phyloP scores from a whole-genome alignment of 495 filamentous ascomycete species.

The Aspergillus taichungensis region DNA sequence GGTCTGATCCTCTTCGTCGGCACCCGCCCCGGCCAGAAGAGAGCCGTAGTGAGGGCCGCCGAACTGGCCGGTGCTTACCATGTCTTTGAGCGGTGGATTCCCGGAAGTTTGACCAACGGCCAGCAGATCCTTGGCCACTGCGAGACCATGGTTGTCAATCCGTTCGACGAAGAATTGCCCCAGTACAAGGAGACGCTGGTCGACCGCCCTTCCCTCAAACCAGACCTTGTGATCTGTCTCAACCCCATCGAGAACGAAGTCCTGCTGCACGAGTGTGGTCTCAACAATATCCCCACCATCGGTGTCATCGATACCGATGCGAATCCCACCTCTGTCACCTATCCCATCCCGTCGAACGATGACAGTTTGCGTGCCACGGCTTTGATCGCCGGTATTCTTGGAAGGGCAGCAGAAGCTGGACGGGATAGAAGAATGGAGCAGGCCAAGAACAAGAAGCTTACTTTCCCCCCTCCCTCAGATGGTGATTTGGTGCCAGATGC shows the following conservation, averaged over 20 bases:
- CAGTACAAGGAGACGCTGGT: conserved; percentile 54
- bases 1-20: conserved; percentile 89
- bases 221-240: conserved; percentile 85
- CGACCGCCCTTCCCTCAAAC: conserved; percentile 57
- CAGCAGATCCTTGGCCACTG: conserved; percentile 70
- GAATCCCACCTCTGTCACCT: conserved; percentile 89
- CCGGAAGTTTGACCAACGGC: conserved; percentile 87
- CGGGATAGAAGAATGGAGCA: conserved; percentile 52
- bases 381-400: conserved; percentile 78
- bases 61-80: conserved; percentile 71
- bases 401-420: conserved; percentile 73
- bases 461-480: conserved; percentile 37
- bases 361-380: conserved; percentile 78
- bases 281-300: conserved; percentile 86
- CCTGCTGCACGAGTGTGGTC: conserved; percentile 80
- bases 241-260: conserved; percentile 90
- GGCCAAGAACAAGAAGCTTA: conserved; percentile 50
- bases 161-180: conserved; percentile 55
- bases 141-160: conserved; percentile 59
- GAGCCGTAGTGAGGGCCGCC: conserved; percentile 71
- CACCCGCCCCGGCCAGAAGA: conserved; percentile 68
- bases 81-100: conserved; percentile 89
- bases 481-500: conserved; percentile 17
- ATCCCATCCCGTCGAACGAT: conserved; percentile 94
- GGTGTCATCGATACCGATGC: conserved; percentile 91